These are phyloP conservation scores for Wickerhamiella brachini DNA, from an alignment of 805 yeast species.

Conservation along the genomic window DNA sequence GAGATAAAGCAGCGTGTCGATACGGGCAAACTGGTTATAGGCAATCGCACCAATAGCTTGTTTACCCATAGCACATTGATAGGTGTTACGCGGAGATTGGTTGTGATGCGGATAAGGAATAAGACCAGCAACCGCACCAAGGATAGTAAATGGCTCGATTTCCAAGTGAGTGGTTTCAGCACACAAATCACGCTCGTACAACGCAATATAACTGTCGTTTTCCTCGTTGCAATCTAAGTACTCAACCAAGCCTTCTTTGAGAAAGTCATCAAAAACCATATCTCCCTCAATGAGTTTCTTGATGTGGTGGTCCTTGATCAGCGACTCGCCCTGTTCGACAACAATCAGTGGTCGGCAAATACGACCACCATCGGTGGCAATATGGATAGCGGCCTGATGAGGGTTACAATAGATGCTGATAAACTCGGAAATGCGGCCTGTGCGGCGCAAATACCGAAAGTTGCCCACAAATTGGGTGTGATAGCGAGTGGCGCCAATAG, in stretches of 20 bases:
- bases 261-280: constrained; percentile 83
- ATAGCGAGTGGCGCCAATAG: constrained; percentile 77
- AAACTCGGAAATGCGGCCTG: constrained; percentile 77
- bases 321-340: constrained; percentile 57
- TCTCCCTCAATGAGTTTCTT: constrained; percentile 47
- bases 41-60: constrained; percentile 99
- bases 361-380: constrained; percentile 98
- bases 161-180: constrained; percentile 71
- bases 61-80: constrained; percentile 95
- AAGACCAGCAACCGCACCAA: constrained; percentile 87
- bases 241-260: constrained; percentile 77
- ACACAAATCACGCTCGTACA: constrained; percentile 58
- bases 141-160: constrained; percentile 84
- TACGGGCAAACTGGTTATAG: constrained; percentile 89
- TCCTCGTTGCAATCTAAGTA: constrained; percentile 96
- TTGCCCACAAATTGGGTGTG: constrained; percentile 69
- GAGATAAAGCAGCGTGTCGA: constrained; percentile 81
- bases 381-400: constrained; percentile 87
- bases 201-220: constrained; percentile 83
- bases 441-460: constrained; percentile 69
- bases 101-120: constrained; percentile 89
- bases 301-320: constrained; percentile 61
- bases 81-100: constrained; percentile 84
- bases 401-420: constrained; percentile 80
- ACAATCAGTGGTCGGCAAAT: constrained; percentile 93